phyloP scores from a whole-genome alignment of 768 basidiomycete genomes.

The Podaxis sp. region DNA sequence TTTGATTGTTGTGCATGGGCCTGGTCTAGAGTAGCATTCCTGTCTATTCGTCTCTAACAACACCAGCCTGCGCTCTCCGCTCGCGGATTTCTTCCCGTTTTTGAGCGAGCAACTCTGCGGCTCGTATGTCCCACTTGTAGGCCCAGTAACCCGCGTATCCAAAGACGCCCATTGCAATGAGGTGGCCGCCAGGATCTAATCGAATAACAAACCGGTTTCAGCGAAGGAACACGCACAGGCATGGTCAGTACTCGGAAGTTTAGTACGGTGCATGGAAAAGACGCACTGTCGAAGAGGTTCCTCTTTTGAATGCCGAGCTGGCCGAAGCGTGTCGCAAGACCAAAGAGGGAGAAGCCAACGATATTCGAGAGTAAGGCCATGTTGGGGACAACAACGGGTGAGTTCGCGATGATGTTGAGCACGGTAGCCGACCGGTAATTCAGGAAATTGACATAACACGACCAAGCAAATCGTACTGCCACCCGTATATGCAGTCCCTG shows the following conservation, averaged over 20 bases:
- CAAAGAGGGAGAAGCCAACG: conserved; percentile 77
- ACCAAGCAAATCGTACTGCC: conserved; percentile 36
- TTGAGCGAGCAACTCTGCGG: conserved; percentile 56
- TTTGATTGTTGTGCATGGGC: background rate
- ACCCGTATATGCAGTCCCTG: conserved; percentile 19
- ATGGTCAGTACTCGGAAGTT: background rate
- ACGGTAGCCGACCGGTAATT: conserved; percentile 16
- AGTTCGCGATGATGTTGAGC: conserved; percentile 12
- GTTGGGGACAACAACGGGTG: conserved; percentile 16
- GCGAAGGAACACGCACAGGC: conserved; percentile 8
- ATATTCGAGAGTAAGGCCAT: conserved; percentile 72
- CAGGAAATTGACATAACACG: conserved; percentile 22
- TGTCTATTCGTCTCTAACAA: conserved; percentile 24
- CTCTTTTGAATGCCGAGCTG: conserved; percentile 85
- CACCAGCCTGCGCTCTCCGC: conserved; percentile 36
- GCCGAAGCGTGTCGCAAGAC: conserved; percentile 79
- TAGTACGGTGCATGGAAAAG: background rate
- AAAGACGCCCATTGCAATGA: conserved; percentile 65
- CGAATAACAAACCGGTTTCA: background rate
- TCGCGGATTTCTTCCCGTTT: conserved; percentile 60
- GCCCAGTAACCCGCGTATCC: conserved; percentile 77
- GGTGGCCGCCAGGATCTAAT: conserved; percentile 71
- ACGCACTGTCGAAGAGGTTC: conserved; percentile 78
- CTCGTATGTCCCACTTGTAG: conserved; percentile 63
- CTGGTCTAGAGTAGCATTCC: background rate